A percentile compares a stretch with the other conserved stretches of the same genome.
These are phyloP conservation scores for Xylariaceae sp. DNA, from an alignment of 2,329 filamentous ascomycete species.

Conservation along the genomic window DNA sequence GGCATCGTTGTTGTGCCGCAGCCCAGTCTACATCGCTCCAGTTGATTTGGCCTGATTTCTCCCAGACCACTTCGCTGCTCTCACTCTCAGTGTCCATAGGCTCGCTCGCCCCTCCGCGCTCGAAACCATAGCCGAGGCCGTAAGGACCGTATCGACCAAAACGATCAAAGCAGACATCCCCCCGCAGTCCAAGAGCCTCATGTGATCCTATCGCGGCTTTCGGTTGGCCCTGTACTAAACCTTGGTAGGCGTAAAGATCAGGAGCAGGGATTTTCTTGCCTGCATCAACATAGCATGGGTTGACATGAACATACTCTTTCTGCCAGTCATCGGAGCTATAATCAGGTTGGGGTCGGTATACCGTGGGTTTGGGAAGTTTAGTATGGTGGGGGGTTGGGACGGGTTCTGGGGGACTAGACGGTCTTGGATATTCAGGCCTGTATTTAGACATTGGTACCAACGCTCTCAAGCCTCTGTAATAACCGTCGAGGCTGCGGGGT, in stretches of 20 bases:
- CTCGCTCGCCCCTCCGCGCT: constrained; percentile 73
- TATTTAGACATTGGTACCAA: constrained; percentile 69
- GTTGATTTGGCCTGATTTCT: constrained; percentile 59
- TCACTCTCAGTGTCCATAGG: constrained; percentile 74
- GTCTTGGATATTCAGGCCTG: constrained; percentile 73
- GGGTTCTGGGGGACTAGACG: constrained; percentile 23
- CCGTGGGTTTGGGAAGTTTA: constrained; percentile 51
- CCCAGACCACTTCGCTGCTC: constrained; percentile 67
- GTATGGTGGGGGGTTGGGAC: constrained; percentile 40
- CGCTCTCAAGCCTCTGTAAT: constrained; percentile 77
- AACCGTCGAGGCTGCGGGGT: constrained; percentile 71
- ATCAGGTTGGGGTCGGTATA: constrained; percentile 73
- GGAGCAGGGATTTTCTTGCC: constrained; percentile 63
- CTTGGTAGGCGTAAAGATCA: constrained; percentile 70
- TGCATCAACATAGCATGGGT: constrained; percentile 68
- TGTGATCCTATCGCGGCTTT: constrained; percentile 80
- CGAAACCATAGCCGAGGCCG: constrained; percentile 78
- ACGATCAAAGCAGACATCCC: constrained; percentile 86
- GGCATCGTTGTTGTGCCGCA: constrained; percentile 58
- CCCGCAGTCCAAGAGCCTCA: constrained; percentile 71
- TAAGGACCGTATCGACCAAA: constrained; percentile 86
- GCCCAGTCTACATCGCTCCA: constrained; percentile 63
- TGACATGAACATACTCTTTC: constrained; percentile 56
- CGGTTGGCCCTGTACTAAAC: constrained; percentile 77
- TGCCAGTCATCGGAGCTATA: constrained; percentile 64